Evolutionary conservation across 257 asterid genomes (phyloP), one percentile per base, ranked within the genome.

Genomic region (Plantago ovata): DNA sequence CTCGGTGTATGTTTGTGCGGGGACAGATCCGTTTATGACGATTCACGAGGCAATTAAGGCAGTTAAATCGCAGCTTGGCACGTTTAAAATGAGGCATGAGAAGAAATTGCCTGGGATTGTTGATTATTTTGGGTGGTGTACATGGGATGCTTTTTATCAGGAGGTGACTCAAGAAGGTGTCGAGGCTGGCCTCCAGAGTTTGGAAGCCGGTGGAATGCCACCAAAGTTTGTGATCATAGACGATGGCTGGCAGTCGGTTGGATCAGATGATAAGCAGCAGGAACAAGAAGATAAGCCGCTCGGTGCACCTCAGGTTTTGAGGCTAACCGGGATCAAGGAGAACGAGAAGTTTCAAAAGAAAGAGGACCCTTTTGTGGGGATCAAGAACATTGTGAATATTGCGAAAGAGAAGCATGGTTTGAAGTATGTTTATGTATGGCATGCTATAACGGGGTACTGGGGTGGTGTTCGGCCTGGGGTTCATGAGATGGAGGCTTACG

Each of bases 361-460:
- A 11, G 76, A 78, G 7, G 80, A 81, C 19, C 82, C 88, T 4
- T 36, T 63, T 0, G n/a, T 63, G 0, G 97, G 95, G 71, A 81
- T 85, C 23, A 80, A 77, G 60, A 75, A 76, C 59, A 81, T 85
- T 2, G 95, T 89, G n/a, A 75, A 60, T 41, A 76, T 89, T 10
- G 94, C 92, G 0, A 89, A 89, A 62, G 73, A 89, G 75, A 85
- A 85, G 54, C 78, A 89, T 23, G 89, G 91, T 7, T 22, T 89
- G 75, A 78, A 89, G 32, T 80, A 78, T 51, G 94, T 89, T 61
- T 89, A 86, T 36, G 94, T 89, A 9, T 89, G 97, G 97, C 97
- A 89, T 24, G 97, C 97, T 1, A 89, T 86, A 18, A 84, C 93
- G 0, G 97, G 97, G 3, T 86, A 89, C 21, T 89, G 97, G 97